phyloP scores from a whole-genome alignment of 768 basidiomycete genomes.

The Fomitopsis serialis region DNA sequence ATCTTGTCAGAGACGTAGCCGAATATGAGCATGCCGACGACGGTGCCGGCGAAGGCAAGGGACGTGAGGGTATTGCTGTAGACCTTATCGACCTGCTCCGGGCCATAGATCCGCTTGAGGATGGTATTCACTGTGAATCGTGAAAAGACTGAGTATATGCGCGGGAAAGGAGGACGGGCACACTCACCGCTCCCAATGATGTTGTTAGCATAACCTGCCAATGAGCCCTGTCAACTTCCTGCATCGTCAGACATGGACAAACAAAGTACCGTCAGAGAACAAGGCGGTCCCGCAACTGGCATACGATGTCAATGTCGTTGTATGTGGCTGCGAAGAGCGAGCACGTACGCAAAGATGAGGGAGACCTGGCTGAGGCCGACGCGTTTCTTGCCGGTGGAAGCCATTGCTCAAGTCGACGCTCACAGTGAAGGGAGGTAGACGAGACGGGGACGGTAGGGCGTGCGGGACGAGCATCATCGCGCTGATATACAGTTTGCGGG shows the following conservation, averaged over 20 bases:
- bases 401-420: constrained; percentile 5
- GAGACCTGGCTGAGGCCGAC: constrained; percentile 49
- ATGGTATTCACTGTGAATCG: constrained; percentile 55
- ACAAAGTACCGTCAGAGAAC: constrained; percentile 69
- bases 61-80: constrained; percentile 63
- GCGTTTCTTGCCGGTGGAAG: not conserved
- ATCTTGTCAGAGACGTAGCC: constrained; percentile 84
- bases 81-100: constrained; percentile 42
- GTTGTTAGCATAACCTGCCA: constrained; percentile 72
- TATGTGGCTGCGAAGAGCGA: not conserved
- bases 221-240: not conserved
- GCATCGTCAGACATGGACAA: not conserved
- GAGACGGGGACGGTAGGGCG: not conserved
- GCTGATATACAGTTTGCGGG: not conserved
- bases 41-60: constrained; percentile 76
- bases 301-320: not conserved
- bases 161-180: not conserved
- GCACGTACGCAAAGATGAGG: constrained; percentile 77
- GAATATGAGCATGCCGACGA: constrained; percentile 82
- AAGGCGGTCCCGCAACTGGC: constrained; percentile 79
- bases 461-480: not conserved
- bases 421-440: constrained; percentile 5
- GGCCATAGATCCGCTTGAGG: constrained; percentile 68
- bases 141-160: constrained; percentile 1
- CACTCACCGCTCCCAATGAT: constrained; percentile 73